Conservation (phyloP, 768 basidiomycete genomes). For the Cystofilobasidium macerans region DNA sequence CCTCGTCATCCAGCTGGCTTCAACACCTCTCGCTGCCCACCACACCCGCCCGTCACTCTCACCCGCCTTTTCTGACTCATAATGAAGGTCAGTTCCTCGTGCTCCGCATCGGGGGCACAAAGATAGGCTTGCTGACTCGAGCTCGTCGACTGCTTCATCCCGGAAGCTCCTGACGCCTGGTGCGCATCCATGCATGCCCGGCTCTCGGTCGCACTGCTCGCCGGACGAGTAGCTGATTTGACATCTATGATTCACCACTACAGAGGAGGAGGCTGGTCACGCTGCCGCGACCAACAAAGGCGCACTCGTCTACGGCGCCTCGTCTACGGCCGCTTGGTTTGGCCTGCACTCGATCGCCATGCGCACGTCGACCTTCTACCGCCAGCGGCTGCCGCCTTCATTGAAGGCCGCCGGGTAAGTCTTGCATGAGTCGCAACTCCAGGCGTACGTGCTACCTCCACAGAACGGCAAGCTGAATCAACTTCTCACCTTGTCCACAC, state of each 20-base stretch:
- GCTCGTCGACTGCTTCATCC: too few relatives aligned
- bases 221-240: too few relatives aligned
- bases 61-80: too few relatives aligned
- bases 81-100: too few relatives aligned
- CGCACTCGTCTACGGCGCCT: neutral
- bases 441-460: neutral
- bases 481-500: neutral
- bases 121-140: too few relatives aligned
- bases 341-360: constrained; percentile 1
- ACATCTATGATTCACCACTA: neutral
- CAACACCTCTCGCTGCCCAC: too few relatives aligned
- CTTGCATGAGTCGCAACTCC: too few relatives aligned
- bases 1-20: too few relatives aligned
- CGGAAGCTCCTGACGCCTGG: neutral
- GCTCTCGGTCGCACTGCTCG: too few relatives aligned
- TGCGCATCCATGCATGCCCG: neutral
- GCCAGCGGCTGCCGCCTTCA: neutral
- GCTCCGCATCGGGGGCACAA: too few relatives aligned
- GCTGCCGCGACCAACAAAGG: neutral
- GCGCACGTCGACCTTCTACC: constrained; percentile 2
- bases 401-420: neutral
- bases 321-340: neutral
- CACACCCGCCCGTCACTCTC: too few relatives aligned
- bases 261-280: constrained; percentile 8
- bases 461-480: neutral